A percentile compares a stretch with the other conserved stretches of the same genome.
Conservation (phyloP, 345 rosid genomes). For the Odontarrhena argentea region DNA sequence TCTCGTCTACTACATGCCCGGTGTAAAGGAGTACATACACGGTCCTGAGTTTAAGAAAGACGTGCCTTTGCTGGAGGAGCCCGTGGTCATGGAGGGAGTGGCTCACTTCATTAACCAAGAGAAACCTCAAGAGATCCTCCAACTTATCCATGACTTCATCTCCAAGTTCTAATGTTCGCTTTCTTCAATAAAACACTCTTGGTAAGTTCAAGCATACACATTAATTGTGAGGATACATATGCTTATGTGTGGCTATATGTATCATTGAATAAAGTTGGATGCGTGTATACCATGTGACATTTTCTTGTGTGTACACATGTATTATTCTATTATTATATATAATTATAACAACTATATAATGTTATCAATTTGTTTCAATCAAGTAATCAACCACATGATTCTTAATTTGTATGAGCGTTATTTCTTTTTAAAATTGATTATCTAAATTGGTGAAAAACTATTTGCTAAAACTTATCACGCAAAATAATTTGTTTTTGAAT, state of each 20-base stretch:
- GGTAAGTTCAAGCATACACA: not conserved
- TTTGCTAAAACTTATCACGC: too few species aligned
- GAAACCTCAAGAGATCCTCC: conserved; percentile 36
- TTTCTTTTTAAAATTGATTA: too few species aligned
- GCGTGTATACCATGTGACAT: not conserved
- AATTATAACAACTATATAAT: too few species aligned
- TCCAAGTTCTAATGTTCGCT: conserved; percentile 29
- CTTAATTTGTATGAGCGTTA: too few species aligned
- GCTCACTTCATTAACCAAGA: conserved; percentile 41
- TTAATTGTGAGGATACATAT: not conserved
- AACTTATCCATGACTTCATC: conserved; percentile 34
- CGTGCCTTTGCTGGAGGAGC: conserved; percentile 38
- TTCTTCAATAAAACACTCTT: not conserved
- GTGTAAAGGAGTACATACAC: conserved; percentile 37
- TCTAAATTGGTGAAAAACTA: too few species aligned
- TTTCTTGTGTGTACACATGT: too few species aligned
- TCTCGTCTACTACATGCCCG: conserved; percentile 28
- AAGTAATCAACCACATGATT: too few species aligned
- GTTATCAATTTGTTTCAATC: too few species aligned
- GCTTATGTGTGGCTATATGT: not conserved
- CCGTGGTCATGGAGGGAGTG: conserved; percentile 37
- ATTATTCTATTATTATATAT: too few species aligned
- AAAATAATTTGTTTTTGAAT: too few species aligned
- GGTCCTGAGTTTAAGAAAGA: conserved; percentile 38
- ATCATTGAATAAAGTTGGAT: not conserved